Conservation (phyloP, 2,329 filamentous ascomycete species). For the Cladosporium colombiae region DNA sequence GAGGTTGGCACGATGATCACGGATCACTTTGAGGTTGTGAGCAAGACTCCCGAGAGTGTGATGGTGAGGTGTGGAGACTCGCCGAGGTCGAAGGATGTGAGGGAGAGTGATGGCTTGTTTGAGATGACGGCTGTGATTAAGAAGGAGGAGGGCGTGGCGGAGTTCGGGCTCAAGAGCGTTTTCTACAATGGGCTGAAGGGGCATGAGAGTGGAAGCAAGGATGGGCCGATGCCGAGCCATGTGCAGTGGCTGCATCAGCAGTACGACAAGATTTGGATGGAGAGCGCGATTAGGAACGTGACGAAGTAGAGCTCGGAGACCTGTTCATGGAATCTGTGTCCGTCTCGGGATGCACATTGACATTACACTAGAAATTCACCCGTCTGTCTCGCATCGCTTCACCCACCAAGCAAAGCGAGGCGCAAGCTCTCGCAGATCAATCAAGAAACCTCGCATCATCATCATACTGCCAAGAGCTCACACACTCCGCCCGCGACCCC, state of each 20-base stretch:
- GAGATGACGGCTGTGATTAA: slow-evolving; percentile 64
- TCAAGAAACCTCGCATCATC: slow-evolving; percentile 36
- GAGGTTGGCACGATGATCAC: slow-evolving; percentile 64
- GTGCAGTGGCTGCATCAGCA: slow-evolving; percentile 55
- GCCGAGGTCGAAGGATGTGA: slow-evolving; percentile 57
- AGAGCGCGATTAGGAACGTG: slow-evolving; percentile 50
- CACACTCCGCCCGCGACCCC: slow-evolving; percentile 22
- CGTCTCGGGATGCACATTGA: not conserved
- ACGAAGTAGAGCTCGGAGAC: slow-evolving; percentile 25
- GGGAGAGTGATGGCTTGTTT: slow-evolving; percentile 66
- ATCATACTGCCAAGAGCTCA: slow-evolving; percentile 27
- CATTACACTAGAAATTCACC: not conserved
- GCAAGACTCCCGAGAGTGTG: slow-evolving; percentile 62
- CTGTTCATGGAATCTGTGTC: too few relatives aligned
- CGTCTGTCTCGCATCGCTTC: not conserved
- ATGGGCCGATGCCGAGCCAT: slow-evolving; percentile 48
- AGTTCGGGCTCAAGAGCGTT: slow-evolving; percentile 65
- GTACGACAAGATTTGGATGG: slow-evolving; percentile 60
- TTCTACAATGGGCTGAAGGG: slow-evolving; percentile 56
- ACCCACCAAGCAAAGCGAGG: not conserved
- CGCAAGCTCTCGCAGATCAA: slow-evolving; percentile 21
- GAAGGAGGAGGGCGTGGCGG: slow-evolving; percentile 59
- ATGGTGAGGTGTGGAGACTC: slow-evolving; percentile 67
- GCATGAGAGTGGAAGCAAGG: slow-evolving; percentile 37
- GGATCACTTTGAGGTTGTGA: slow-evolving; percentile 72